Conservation (phyloP, 768 basidiomycete species). For the Leccinum variicolor region DNA sequence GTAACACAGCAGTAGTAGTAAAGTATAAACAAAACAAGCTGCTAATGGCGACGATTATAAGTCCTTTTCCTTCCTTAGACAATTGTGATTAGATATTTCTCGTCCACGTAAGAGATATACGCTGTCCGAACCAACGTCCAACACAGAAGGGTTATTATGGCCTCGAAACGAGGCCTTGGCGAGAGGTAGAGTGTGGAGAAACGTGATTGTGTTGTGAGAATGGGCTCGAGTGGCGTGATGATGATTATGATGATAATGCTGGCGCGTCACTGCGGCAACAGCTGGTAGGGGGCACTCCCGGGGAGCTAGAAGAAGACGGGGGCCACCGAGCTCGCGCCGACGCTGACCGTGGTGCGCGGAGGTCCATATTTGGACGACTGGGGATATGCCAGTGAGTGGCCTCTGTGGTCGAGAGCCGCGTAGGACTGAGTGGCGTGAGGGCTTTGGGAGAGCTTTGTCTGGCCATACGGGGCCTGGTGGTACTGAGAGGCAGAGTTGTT, state of each 20-base stretch:
- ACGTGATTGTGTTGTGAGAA: background rate
- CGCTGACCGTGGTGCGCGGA: slow-evolving; percentile 40
- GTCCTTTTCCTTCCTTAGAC: slow-evolving; percentile 18
- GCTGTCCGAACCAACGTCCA: slow-evolving; percentile 5
- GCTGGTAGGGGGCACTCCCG: background rate
- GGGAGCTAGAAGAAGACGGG: slow-evolving; percentile 55
- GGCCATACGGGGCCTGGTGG: slow-evolving; percentile 12
- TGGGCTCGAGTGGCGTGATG: background rate
- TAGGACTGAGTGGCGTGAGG: slow-evolving; percentile 17
- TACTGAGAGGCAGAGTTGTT: slow-evolving; percentile 14
- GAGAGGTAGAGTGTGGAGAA: slow-evolving; percentile 2
- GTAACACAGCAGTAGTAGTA: background rate
- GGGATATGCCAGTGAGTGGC: slow-evolving; percentile 16
- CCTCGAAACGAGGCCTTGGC: slow-evolving; percentile 4
- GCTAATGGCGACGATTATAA: slow-evolving; percentile 10
- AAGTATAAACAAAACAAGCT: slow-evolving; percentile 4
- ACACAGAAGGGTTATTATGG: slow-evolving; percentile 3
- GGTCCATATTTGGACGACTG: slow-evolving; percentile 23
- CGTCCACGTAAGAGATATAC: background rate
- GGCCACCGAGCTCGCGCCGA: slow-evolving; percentile 47
- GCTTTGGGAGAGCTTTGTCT: slow-evolving; percentile 20
- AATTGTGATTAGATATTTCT: slow-evolving; percentile 17
- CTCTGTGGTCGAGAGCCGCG: slow-evolving; percentile 18
- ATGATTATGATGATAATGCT: background rate
- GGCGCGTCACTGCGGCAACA: too few relatives aligned